phyloP scores from a whole-genome alignment of 108 stramenopile species.

The Nitzschia sp. region DNA sequence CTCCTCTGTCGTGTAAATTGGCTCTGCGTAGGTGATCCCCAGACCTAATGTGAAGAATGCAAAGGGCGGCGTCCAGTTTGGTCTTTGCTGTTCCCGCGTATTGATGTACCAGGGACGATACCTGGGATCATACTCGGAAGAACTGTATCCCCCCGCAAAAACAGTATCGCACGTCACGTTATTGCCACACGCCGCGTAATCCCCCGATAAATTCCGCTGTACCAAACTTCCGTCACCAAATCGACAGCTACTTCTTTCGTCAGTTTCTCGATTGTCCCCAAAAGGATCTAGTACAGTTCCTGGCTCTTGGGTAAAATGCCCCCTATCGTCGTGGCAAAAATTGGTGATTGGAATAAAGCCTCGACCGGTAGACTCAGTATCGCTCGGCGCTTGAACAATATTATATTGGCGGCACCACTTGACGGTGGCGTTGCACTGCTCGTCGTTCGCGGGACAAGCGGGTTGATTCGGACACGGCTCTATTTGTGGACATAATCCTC shows the following conservation, averaged over 20 bases:
- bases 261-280: neutral
- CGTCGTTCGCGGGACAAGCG: neutral
- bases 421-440: neutral
- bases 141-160: constrained; percentile 41
- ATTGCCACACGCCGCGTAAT: constrained; percentile 11
- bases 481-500: constrained; percentile 19
- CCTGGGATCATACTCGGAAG: constrained; percentile 41
- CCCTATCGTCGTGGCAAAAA: constrained; percentile 27
- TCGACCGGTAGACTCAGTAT: neutral
- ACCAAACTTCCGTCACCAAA: constrained; percentile 19
- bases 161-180: constrained; percentile 31
- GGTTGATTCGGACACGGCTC: constrained; percentile 14
- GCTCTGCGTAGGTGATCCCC: constrained; percentile 39
- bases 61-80: constrained; percentile 41
- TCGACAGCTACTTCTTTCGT: constrained; percentile 9
- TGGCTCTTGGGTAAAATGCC: constrained; percentile 28
- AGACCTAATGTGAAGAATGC: constrained; percentile 26
- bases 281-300: constrained; percentile 12
- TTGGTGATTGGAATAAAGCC: constrained; percentile 35
- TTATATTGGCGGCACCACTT: constrained; percentile 19
- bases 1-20: constrained; percentile 30
- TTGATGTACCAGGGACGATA: constrained; percentile 43
- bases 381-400: neutral
- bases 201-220: constrained; percentile 11
- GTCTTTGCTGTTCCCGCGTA: constrained; percentile 29